Evolutionary conservation across 192 early-diverging fungal species (phyloP), one percentile per base, ranked within the genome.

Genomic region (Funneliformis geosporum): DNA sequence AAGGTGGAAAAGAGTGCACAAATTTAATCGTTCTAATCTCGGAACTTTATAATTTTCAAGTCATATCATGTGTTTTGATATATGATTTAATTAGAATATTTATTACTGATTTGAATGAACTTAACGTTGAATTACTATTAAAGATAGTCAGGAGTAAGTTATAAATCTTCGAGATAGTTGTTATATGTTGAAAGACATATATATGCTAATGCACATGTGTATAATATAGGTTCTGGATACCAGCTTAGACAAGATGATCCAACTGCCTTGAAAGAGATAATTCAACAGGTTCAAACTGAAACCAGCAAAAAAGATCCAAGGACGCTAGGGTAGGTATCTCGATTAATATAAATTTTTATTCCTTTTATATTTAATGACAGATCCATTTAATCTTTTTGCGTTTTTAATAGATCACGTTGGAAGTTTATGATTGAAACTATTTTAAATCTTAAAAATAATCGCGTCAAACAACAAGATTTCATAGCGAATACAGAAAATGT

Each of bases 371-470:
- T 43, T 4, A 3, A 65, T 65, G 47, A 55, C 33, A 28, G 1
- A 16, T 25, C 2, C 8, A 61, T 43, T 55, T 33, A 8, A 40
- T 69, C n/a, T n/a, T 55, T 59, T 84, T 25, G 12, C 43, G 33
- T 33, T 72, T 7, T 5, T 75, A 44, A 18, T 12, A 86, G 85
- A 21, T 90, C 83, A 68, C 91, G 98, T 62, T 89, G 91, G 68
- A 94, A 93, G 82, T 99, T 97, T 82, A 95, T 99, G 95, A 83
- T 98, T 44, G 98, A 99, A 83, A 96, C 92, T n/a, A 86, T 99
- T 55, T 91, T 90, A 50, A 93, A 95, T 73, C 83, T 99, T 28
- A 97, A 97, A 81, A 96, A 97, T 82, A 98, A 98, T 88, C 93
- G 94, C 77, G 87, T 94, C 83, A 92, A 91, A 79, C 88, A 87